Conservation (phyloP, 1,139 yeast genomes). For the Nematodospora anomalae region DNA sequence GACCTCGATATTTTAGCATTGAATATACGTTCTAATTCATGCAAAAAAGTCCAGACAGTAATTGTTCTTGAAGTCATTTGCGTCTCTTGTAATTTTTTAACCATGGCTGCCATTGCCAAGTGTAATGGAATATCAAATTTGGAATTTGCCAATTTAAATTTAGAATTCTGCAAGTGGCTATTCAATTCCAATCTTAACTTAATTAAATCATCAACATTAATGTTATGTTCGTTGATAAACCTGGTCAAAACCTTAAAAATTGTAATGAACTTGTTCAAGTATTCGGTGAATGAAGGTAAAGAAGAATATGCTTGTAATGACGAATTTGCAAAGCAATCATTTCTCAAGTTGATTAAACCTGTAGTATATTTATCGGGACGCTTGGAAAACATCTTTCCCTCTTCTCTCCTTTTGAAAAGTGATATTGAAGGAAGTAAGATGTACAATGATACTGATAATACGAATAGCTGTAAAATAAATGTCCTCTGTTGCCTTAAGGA, state of each 20-base stretch:
- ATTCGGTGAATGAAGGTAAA: constrained; percentile 60
- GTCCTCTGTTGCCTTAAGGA: constrained; percentile 11
- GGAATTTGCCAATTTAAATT: constrained; percentile 26
- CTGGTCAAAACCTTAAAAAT: constrained; percentile 29
- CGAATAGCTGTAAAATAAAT: constrained; percentile 11
- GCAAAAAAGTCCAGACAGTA: constrained; percentile 78
- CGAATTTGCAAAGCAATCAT: constrained; percentile 94
- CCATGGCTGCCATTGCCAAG: constrained; percentile 52
- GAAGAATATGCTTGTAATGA: constrained; percentile 83
- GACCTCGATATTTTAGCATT: constrained; percentile 72
- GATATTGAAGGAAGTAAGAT: constrained; percentile 25
- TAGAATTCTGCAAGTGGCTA: constrained; percentile 22
- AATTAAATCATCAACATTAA: constrained; percentile 24
- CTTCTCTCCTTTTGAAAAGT: constrained; percentile 2
- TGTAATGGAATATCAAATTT: constrained; percentile 52
- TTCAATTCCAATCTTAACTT: constrained; percentile 13
- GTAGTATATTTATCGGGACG: constrained; percentile 78
- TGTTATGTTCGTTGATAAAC: constrained; percentile 23
- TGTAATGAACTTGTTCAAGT: constrained; percentile 49
- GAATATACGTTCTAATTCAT: constrained; percentile 73
- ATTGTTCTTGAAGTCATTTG: constrained; percentile 53
- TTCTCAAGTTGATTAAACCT: constrained; percentile 76
- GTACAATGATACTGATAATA: constrained; percentile 20
- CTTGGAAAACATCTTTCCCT: constrained; percentile 41
- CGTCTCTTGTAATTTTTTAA: constrained; percentile 64